Evolutionary conservation across 371 early-diverging fungal species (phyloP), one percentile per base, ranked within the genome.

Genomic region (Encephalitozoon hellem): DNA sequence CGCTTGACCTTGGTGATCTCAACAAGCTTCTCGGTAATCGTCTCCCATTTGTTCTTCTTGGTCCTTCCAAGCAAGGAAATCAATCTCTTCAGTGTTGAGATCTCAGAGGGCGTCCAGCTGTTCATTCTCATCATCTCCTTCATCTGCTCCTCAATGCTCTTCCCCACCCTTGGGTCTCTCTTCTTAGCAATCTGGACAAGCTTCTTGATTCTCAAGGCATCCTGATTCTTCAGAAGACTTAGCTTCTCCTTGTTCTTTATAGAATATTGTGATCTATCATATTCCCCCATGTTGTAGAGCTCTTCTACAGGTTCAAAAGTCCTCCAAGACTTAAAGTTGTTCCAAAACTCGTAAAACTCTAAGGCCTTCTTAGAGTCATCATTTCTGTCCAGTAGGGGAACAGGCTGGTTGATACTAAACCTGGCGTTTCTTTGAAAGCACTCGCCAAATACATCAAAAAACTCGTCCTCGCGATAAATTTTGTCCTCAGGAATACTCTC

Each of bases 261-360:
- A 11, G 71, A 71, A 32, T 74, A 70, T n/a, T 80, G 59, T 52
- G 65, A 52, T 69, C 81, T 66, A 30, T 70, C 70, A 32, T 80
- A 67, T 28, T 53, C 64, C 54, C 53, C 78, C 64, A 65, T 55
- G 47, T 70, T 59, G n/a, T 80, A 72, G 51, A 83, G 94, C 88
- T 96, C 92, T 82, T 95, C 96, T 65, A 92, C 85, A 87, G 90
- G 91, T 87, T 97, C 97, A 79, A 96, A 98, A 18, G 92, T 88
- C 79, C 99, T 88, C 93, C 93, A 94, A 43, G 94, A 93, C 77
- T 96, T 93, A 78, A 95, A 91, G 87, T 87, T 89, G 85, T 89
- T 91, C 90, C 93, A 97, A 84, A 93, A 96, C 68, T 90, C 89
- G 85, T 98, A 98, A 87, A 98, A 97, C 21, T 32, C 59, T 5